Evolutionary conservation across 2,329 filamentous ascomycete genomes (phyloP), one percentile per base, ranked within the genome.

Genomic region (Sarocladiaceae sp.): DNA sequence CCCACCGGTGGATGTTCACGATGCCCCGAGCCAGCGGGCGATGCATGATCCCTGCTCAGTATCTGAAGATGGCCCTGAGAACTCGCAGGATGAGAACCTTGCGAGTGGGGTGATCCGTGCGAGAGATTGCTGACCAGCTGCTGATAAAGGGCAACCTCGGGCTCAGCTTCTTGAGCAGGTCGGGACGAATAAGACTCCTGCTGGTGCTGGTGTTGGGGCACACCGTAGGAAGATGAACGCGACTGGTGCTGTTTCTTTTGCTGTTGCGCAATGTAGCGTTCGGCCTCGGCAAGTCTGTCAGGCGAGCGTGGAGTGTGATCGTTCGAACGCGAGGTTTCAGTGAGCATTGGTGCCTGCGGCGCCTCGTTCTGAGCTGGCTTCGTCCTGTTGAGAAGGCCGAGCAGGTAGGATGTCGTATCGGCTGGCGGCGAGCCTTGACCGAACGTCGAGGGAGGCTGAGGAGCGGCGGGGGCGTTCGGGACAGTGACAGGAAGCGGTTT

Each of bases 371-470:
- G 79, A 47, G 73, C 70, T 11, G 80, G 79, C 65, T 83, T 89
- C 43, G 85, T 82, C 40, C 85, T 82, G 57, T 89, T 93, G 51
- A 98, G 76, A 47, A 97, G 73, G 55, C 88, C 85, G 50, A 97
- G 79, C 39, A 98, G 73, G 58, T 93, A 86, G 51, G 91, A 83
- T 63, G 94, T 86, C 4, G 89, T 87, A 61, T 88, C 83, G 37
- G 80, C 74, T 18, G 76, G 66, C 44, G 79, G 76, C 33, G 76
- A 69, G 26, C 68, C 68, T 20, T 69, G 63, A 50, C 64, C 69
- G 65, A 74, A 76, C 45, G 56, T 61, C 34, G 58, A 29, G 4
- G 39, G 23, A 12, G 53, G 49, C 16, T 52, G 52, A 6, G 55
- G 48, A n/a, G 53, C 45, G 16, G 55, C 50, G 23, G 29, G 27